Percentiles rank a stretch among this genome's conserved stretches.
Conservation (phyloP, 208 protist genomes). For the Leptomonas pyrrhocoris region DNA sequence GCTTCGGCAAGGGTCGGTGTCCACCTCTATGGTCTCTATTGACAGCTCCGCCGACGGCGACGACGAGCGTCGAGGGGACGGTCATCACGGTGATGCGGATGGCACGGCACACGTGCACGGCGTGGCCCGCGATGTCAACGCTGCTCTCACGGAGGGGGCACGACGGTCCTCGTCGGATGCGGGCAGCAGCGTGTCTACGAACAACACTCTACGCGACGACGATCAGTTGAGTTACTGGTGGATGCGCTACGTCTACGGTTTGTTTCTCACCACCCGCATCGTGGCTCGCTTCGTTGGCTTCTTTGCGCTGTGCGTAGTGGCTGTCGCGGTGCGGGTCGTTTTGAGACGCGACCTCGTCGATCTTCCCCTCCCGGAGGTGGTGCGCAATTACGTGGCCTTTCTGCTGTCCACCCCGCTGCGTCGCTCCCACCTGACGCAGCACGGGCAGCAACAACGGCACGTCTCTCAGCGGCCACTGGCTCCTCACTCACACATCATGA, state of each 20-base stretch:
- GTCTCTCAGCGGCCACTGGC: not conserved
- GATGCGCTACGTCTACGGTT: conserved; percentile 31
- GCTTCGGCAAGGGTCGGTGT: conserved; percentile 24
- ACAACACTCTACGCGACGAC: conserved; percentile 1
- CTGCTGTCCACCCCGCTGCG: conserved; percentile 42
- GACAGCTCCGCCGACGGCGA: conserved; percentile 21
- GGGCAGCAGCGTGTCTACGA: conserved; percentile 14
- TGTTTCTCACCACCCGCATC: conserved; percentile 43
- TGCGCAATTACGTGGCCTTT: conserved; percentile 40
- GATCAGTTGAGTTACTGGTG: not conserved
- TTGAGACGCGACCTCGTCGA: conserved; percentile 49
- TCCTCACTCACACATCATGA: not conserved
- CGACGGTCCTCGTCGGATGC: not conserved
- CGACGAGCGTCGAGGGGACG: not conserved
- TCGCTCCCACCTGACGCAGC: not conserved
- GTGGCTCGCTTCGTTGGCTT: conserved; percentile 50
- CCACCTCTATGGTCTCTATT: conserved; percentile 28
- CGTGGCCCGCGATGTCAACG: conserved; percentile 1
- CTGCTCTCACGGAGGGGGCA: not conserved
- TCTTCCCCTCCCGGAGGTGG: conserved; percentile 46
- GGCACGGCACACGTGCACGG: not conserved
- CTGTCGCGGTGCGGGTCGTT: conserved; percentile 45
- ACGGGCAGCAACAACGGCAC: not conserved
- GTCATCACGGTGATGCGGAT: not conserved
- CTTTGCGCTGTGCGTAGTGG: conserved; percentile 41